phyloP scores from a whole-genome alignment of 2,329 filamentous ascomycete genomes.

The Erysiphe pulchra region DNA sequence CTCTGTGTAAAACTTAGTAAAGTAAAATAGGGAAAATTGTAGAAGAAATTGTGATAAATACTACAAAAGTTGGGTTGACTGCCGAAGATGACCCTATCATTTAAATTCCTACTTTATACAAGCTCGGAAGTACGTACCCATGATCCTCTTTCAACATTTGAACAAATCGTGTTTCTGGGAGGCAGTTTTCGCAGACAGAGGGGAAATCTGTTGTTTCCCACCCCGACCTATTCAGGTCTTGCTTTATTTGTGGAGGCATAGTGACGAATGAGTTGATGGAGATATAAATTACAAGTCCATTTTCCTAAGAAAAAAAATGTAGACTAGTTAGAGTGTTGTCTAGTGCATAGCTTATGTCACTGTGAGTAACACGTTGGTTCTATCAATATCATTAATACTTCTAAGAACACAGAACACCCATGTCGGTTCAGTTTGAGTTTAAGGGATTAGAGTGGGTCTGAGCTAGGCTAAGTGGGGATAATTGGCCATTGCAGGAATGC shows the following conservation, averaged over 20 bases:
- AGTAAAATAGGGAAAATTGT: not conserved
- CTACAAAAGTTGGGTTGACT: no score
- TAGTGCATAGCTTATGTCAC: no score
- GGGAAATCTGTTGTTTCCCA: slow-evolving; percentile 90
- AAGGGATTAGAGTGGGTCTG: no score
- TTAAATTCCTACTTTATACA: not conserved
- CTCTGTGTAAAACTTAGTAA: not conserved
- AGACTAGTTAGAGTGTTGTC: no score
- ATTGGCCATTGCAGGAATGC: no score
- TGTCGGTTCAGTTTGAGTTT: no score
- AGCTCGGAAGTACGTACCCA: slow-evolving; percentile 18
- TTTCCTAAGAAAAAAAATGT: no score
- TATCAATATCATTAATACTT: no score
- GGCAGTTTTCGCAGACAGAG: slow-evolving; percentile 71
- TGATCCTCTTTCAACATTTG: slow-evolving; percentile 98
- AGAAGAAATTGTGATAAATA: not conserved
- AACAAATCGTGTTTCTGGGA: slow-evolving; percentile 90
- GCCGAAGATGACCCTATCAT: no score
- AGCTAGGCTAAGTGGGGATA: no score
- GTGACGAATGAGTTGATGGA: not conserved
- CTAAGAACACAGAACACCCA: no score
- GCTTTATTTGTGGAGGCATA: slow-evolving; percentile 85
- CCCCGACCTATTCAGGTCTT: slow-evolving; percentile 80
- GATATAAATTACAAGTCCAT: not conserved
- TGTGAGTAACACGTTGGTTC: no score